Conservation (phyloP, 2,329 filamentous ascomycete genomes). For the Paecilomyces formosus region DNA sequence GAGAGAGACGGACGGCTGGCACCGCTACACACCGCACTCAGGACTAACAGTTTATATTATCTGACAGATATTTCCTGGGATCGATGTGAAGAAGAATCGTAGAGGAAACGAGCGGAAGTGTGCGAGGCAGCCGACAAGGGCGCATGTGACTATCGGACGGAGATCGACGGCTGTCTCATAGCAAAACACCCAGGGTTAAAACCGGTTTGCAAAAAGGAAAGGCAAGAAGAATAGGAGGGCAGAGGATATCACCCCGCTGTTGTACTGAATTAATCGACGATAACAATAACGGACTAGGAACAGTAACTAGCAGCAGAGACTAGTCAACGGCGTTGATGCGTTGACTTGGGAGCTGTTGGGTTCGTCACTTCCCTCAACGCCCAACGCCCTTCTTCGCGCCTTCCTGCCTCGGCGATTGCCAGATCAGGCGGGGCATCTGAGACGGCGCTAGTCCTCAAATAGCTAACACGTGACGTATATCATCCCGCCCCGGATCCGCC, state of each 20-base stretch:
- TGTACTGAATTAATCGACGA: no score
- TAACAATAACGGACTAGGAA: no score
- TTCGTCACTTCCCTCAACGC: not conserved
- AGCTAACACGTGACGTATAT: not conserved
- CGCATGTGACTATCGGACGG: not conserved
- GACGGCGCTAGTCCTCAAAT: not conserved
- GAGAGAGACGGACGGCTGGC: conserved; percentile 6
- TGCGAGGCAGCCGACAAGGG: not conserved
- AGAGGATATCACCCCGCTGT: not conserved
- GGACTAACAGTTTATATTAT: not conserved
- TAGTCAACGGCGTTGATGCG: not conserved
- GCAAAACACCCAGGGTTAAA: not conserved
- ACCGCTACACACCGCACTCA: not conserved
- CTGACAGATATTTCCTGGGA: not conserved
- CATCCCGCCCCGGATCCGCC: not conserved
- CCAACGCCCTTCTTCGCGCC: not conserved
- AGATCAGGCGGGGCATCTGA: not conserved
- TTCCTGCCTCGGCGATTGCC: not conserved
- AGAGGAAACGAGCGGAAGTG: not conserved
- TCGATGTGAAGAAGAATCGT: not conserved
- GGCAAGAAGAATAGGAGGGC: not conserved
- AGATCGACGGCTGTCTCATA: not conserved
- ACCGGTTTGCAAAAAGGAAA: not conserved
- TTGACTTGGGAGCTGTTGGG: not conserved
- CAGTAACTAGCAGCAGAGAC: not conserved